Evolutionary conservation across 2,329 filamentous ascomycete genomes (phyloP).

Genomic region (Colletotrichum liriopes): DNA sequence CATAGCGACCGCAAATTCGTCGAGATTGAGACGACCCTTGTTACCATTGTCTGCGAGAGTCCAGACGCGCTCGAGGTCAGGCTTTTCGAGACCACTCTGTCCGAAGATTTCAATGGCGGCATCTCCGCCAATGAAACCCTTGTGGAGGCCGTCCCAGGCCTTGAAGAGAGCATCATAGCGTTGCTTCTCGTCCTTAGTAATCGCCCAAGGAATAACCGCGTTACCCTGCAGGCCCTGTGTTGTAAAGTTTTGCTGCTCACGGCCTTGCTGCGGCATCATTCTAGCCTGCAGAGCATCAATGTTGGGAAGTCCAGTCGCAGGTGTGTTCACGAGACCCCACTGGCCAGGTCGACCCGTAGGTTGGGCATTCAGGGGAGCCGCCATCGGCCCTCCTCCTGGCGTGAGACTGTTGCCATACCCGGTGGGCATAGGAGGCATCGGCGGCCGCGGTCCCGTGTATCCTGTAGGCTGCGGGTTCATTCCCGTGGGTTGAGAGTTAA

Average conservation of each 20-base stretch:
- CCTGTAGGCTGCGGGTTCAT: slow-evolving; percentile 79
- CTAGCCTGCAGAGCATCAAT: slow-evolving; percentile 93
- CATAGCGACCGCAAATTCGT: slow-evolving; percentile 99
- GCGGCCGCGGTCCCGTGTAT: slow-evolving; percentile 84
- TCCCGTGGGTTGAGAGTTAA: slow-evolving; percentile 75
- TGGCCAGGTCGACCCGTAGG: slow-evolving; percentile 94
- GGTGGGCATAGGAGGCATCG: slow-evolving; percentile 87
- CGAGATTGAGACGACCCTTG: slow-evolving; percentile 92
- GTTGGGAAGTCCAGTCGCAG: slow-evolving; percentile 89
- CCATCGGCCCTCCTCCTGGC: slow-evolving; percentile 74
- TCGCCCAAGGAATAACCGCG: slow-evolving; percentile 97
- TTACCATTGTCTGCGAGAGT: slow-evolving; percentile 95
- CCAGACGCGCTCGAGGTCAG: slow-evolving; percentile 94
- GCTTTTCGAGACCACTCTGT: slow-evolving; percentile 92
- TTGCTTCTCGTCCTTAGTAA: slow-evolving; percentile 98
- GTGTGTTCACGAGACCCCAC: slow-evolving; percentile 98
- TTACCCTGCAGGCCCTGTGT: slow-evolving; percentile 92
- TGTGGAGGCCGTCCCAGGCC: slow-evolving; percentile 95
- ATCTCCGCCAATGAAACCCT: slow-evolving; percentile 91
- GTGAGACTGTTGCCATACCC: slow-evolving; percentile 70
- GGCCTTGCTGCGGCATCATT: slow-evolving; percentile 97
- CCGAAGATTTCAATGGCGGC: slow-evolving; percentile 98
- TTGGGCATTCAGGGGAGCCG: slow-evolving; percentile 85
- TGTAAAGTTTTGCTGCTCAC: slow-evolving; percentile 86
- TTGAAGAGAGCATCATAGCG: slow-evolving; percentile 96